These are phyloP conservation scores for Mariannaea sp. DNA, from an alignment of 2,329 filamentous ascomycete genomes.

Conservation along the genomic window DNA sequence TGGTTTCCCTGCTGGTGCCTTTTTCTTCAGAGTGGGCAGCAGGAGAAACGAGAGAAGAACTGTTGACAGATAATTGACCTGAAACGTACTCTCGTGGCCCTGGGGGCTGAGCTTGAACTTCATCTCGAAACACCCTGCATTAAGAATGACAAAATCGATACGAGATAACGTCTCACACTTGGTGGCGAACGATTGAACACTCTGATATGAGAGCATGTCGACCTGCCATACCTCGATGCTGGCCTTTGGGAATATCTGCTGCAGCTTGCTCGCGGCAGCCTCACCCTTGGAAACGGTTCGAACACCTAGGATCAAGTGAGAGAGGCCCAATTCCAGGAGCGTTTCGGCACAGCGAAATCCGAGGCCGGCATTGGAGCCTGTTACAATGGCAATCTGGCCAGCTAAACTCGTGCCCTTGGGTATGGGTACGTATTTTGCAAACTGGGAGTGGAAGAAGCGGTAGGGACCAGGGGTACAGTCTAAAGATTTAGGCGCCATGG, in stretches of 20 bases:
- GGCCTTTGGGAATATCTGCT: slow-evolving; percentile 34
- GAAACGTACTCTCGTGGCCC: slow-evolving; percentile 48
- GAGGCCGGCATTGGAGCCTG: slow-evolving; percentile 55
- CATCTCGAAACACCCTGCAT: slow-evolving; percentile 46
- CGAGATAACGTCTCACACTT: slow-evolving; percentile 43
- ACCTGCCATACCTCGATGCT: slow-evolving; percentile 54
- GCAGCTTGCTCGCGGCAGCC: slow-evolving; percentile 37
- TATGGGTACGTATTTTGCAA: slow-evolving; percentile 31
- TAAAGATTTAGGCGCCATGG: slow-evolving; percentile 35
- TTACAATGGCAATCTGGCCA: slow-evolving; percentile 52
- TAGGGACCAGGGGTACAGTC: slow-evolving; percentile 21
- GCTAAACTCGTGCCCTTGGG: slow-evolving; percentile 36
- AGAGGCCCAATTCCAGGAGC: slow-evolving; percentile 46
- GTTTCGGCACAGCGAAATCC: slow-evolving; percentile 51
- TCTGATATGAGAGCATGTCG: slow-evolving; percentile 54
- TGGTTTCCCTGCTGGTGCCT: slow-evolving; percentile 23
- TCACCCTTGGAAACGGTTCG: slow-evolving; percentile 51
- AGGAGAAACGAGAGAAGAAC: slow-evolving; percentile 42
- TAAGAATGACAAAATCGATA: slow-evolving; percentile 52
- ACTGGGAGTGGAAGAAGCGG: slow-evolving; percentile 37
- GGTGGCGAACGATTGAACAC: slow-evolving; percentile 48
- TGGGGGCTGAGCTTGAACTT: slow-evolving; percentile 35
- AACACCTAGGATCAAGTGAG: slow-evolving; percentile 53
- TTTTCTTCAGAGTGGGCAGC: slow-evolving; percentile 41
- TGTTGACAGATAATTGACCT: slow-evolving; percentile 48